phyloP scores from a whole-genome alignment of 371 early-diverging fungal species.

The Blyttiomyces sp. region DNA sequence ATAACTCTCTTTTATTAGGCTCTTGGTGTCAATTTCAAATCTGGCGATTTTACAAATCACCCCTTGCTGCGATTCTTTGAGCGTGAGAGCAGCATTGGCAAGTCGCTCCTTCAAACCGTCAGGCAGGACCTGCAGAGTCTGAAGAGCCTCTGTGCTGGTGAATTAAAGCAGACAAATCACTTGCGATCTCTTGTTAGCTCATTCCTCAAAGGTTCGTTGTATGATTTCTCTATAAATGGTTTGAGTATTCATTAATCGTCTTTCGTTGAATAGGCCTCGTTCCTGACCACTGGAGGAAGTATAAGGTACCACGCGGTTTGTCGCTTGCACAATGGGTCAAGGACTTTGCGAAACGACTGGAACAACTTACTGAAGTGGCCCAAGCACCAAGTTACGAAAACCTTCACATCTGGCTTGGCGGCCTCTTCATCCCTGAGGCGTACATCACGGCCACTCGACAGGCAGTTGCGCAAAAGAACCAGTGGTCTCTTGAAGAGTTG shows the following conservation, averaged over 20 bases:
- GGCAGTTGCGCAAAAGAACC: conserved; percentile 62
- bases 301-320: conserved; percentile 64
- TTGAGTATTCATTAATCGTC: neutral
- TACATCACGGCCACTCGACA: conserved; percentile 91
- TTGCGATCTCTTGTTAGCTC: conserved; percentile 65
- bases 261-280: conserved; percentile 46
- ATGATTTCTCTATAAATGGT: neutral
- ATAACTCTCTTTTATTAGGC: neutral
- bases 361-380: conserved; percentile 59
- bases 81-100: conserved; percentile 70
- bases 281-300: conserved; percentile 75
- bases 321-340: conserved; percentile 70
- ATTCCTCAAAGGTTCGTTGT: conserved; percentile 54
- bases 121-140: conserved; percentile 66
- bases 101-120: conserved; percentile 58
- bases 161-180: conserved; percentile 84
- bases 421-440: conserved; percentile 87
- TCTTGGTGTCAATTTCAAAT: neutral
- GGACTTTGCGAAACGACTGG: conserved; percentile 68
- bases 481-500: conserved; percentile 52
- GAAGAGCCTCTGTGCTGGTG: conserved; percentile 66
- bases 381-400: conserved; percentile 17
- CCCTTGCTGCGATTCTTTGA: conserved; percentile 83
- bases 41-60: conserved; percentile 36
- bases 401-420: conserved; percentile 74